These are phyloP conservation scores for Emergomyces orientalis DNA, from an alignment of 2,329 filamentous ascomycete genomes.

Conservation along the genomic window DNA sequence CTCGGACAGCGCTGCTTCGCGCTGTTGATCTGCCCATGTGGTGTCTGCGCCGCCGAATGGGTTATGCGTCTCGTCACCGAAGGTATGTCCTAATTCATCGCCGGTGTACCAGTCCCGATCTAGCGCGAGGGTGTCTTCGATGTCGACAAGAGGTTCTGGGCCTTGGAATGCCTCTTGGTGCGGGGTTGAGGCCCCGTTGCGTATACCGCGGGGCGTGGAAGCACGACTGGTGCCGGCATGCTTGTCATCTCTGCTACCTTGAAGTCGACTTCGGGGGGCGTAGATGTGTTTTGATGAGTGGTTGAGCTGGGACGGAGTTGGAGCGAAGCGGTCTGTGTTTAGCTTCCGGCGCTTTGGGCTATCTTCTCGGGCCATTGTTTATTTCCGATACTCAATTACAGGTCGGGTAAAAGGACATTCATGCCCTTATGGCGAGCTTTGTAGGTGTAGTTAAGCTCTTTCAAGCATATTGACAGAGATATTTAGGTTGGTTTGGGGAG, in stretches of 20 bases:
- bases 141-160: slow-evolving; percentile 51
- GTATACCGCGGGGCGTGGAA: slow-evolving; percentile 26
- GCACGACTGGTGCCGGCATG: slow-evolving; percentile 17
- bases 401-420: not conserved
- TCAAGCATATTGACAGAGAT: not conserved
- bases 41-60: slow-evolving; percentile 71
- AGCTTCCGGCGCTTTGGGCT: slow-evolving; percentile 59
- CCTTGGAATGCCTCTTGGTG: slow-evolving; percentile 53
- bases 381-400: not conserved
- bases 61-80: slow-evolving; percentile 88
- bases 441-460: not conserved
- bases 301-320: slow-evolving; percentile 41
- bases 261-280: slow-evolving; percentile 23
- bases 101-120: slow-evolving; percentile 91
- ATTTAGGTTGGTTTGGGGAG: not conserved
- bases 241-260: slow-evolving; percentile 9
- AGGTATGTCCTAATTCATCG: slow-evolving; percentile 74
- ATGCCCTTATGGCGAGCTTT: not conserved
- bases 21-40: slow-evolving; percentile 64
- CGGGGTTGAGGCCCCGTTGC: slow-evolving; percentile 23
- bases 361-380: slow-evolving; percentile 33
- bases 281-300: slow-evolving; percentile 32
- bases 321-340: slow-evolving; percentile 53
- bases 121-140: slow-evolving; percentile 63
- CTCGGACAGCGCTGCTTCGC: slow-evolving; percentile 63